Conservation (phyloP, 2,329 filamentous ascomycete species). For the Colletotrichum truncatum region DNA sequence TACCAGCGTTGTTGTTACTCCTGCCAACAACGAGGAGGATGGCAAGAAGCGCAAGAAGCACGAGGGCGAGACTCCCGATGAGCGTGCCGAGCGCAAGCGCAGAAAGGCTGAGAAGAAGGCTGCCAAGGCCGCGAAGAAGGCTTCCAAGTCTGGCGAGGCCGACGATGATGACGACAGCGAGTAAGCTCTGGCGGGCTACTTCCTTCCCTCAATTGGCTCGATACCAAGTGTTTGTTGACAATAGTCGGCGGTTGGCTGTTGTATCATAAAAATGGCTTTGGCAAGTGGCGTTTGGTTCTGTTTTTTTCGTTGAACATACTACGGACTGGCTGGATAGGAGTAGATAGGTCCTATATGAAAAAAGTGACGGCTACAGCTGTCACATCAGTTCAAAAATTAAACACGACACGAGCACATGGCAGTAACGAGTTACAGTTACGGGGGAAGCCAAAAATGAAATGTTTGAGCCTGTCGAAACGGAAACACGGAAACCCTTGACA, state of each 20-base stretch:
- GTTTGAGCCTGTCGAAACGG: conserved; percentile 16
- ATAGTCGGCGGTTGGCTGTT: conserved; percentile 31
- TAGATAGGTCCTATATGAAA: conserved; percentile 31
- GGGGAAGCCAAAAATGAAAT: too few relatives aligned
- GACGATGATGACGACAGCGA: conserved; percentile 63
- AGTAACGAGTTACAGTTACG: background rate
- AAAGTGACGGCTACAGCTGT: conserved; percentile 16
- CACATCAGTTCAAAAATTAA: conserved; percentile 23
- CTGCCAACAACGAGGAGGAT: conserved; percentile 59
- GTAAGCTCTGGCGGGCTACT: conserved; percentile 40
- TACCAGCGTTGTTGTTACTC: conserved; percentile 52
- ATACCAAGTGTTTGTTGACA: conserved; percentile 31
- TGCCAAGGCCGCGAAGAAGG: conserved; percentile 65
- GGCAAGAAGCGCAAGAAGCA: conserved; percentile 84
- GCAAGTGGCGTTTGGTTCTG: conserved; percentile 33
- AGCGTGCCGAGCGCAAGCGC: conserved; percentile 69
- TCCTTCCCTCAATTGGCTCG: conserved; percentile 24
- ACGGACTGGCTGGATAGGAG: conserved; percentile 31
- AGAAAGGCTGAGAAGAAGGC: conserved; percentile 70
- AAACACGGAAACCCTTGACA: background rate
- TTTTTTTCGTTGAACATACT: conserved; percentile 27
- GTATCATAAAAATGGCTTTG: conserved; percentile 35
- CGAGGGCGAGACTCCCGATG: conserved; percentile 78
- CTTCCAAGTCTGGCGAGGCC: conserved; percentile 51
- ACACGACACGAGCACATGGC: background rate